These are phyloP conservation scores for Apophysomyces elegans DNA, from an alignment of 371 early-diverging fungal genomes.

Conservation along the genomic window DNA sequence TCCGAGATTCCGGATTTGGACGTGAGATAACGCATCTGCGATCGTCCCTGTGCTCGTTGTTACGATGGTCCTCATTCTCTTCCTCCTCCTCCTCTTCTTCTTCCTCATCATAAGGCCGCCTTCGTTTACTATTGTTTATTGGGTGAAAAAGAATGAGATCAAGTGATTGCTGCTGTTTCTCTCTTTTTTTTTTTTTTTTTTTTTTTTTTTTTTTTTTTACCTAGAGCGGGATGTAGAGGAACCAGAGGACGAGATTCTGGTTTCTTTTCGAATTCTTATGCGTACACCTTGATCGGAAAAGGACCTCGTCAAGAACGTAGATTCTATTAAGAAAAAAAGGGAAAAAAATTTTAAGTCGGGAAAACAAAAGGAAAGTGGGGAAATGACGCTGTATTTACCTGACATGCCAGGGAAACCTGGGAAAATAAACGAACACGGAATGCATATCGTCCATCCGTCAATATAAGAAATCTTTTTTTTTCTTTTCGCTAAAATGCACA, in stretches of 20 bases:
- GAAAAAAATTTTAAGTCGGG: neutral
- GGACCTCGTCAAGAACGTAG: constrained; percentile 32
- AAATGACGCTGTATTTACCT: constrained; percentile 36
- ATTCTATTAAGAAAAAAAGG: constrained; percentile 24
- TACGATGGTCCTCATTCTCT: too few relatives aligned
- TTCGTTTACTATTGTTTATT: neutral
- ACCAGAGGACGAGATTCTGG: constrained; percentile 18
- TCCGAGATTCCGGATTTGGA: constrained; percentile 4
- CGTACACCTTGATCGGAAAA: constrained; percentile 39
- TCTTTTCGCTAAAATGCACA: neutral
- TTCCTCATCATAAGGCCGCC: neutral
- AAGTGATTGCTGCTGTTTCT: too few relatives aligned
- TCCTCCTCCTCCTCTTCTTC: too few relatives aligned
- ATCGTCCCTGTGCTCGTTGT: neutral
- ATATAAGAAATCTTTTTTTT: neutral
- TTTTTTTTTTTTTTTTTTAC: neutral
- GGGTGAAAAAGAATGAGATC: neutral
- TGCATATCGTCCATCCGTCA: neutral
- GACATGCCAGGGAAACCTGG: constrained; percentile 85
- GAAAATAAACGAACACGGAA: neutral
- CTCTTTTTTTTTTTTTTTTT: too few relatives aligned
- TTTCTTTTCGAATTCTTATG: constrained; percentile 33
- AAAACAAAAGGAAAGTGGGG: neutral
- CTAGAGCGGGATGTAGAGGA: neutral
- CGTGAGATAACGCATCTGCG: neutral